Conservation (phyloP, 208 protist genomes). For the Phytomonas francai region DNA sequence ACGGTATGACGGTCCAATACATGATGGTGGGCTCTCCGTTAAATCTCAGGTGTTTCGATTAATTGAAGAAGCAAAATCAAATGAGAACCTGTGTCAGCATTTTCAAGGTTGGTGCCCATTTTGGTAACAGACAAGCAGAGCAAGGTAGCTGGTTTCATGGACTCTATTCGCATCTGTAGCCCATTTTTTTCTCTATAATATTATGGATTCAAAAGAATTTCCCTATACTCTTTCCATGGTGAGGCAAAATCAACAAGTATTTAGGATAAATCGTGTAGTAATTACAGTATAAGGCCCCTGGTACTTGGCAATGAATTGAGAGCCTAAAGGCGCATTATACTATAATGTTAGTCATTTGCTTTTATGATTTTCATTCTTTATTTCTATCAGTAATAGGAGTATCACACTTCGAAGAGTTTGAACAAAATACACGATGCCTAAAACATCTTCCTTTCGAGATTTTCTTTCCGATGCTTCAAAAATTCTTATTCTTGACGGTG, state of each 20-base stretch:
- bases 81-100: conserved; percentile 98
- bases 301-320: neutral
- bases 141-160: neutral
- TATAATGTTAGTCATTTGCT: neutral
- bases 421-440: neutral
- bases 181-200: neutral
- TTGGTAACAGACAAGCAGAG: conserved; percentile 73
- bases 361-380: neutral
- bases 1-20: conserved; percentile 7
- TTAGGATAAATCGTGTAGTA: neutral
- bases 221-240: neutral
- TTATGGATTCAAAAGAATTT: neutral
- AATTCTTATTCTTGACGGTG: conserved; percentile 47
- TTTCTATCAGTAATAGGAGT: neutral
- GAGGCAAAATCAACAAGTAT: neutral
- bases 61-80: conserved; percentile 95
- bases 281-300: neutral
- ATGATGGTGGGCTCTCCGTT: conserved; percentile 62
- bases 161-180: neutral
- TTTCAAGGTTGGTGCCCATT: conserved; percentile 99
- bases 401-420: neutral
- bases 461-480: conserved; percentile 16
- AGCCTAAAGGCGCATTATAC: neutral
- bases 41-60: conserved; percentile 89
- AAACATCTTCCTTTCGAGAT: neutral